phyloP scores from a whole-genome alignment of 2,329 filamentous ascomycete genomes.

The Arachnomyces sp. region DNA sequence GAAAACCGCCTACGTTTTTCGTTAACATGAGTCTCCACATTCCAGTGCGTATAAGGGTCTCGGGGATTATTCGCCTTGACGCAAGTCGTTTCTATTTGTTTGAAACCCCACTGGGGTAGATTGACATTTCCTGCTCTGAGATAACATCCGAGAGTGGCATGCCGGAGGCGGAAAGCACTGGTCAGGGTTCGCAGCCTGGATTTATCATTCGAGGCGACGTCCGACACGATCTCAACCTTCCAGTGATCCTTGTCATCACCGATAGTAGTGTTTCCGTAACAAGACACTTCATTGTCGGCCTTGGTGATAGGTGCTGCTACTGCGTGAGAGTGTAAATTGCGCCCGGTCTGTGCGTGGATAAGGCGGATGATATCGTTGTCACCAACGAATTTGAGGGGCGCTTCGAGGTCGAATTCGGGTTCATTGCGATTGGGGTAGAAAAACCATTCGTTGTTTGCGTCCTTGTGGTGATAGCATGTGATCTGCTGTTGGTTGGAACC shows the following conservation, averaged over 20 bases:
- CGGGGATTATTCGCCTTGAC: conserved; percentile 85
- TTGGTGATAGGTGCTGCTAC: conserved; percentile 86
- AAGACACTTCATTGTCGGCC: conserved; percentile 84
- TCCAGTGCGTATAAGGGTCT: conserved; percentile 97
- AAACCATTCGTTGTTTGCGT: conserved; percentile 99
- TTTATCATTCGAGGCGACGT: conserved; percentile 78
- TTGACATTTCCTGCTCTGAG: conserved; percentile 92
- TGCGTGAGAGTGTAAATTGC: conserved; percentile 91
- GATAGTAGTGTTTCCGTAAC: conserved; percentile 89
- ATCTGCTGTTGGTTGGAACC: conserved; percentile 92
- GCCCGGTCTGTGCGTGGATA: conserved; percentile 89
- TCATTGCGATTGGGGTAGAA: conserved; percentile 88
- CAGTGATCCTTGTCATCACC: conserved; percentile 98
- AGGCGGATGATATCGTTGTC: conserved; percentile 75
- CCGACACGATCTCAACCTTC: conserved; percentile 83
- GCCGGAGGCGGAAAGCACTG: conserved; percentile 81
- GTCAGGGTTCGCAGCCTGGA: conserved; percentile 85
- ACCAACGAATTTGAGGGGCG: conserved; percentile 64
- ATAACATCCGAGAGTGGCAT: conserved; percentile 79
- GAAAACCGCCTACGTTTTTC: conserved; percentile 65
- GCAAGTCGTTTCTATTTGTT: conserved; percentile 97
- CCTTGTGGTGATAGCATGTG: conserved; percentile 99
- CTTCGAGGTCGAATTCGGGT: conserved; percentile 62
- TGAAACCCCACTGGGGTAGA: conserved; percentile 98
- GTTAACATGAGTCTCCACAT: conserved; percentile 91